These are phyloP conservation scores for Trichoderma gamsii DNA, from an alignment of 495 filamentous ascomycete species.

Conservation along the genomic window DNA sequence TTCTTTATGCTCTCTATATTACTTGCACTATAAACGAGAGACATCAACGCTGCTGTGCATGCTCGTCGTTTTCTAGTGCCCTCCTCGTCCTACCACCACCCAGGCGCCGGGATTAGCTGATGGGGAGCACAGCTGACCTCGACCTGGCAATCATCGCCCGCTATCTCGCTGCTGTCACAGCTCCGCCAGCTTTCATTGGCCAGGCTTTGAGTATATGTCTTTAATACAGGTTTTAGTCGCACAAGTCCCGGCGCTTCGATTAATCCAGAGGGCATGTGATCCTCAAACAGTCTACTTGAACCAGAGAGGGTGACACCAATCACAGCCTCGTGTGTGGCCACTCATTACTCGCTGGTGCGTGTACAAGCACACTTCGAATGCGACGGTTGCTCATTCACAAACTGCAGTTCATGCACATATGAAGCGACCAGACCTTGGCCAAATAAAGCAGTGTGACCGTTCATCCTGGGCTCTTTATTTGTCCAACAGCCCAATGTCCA, in stretches of 20 bases:
- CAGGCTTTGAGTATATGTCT: background rate
- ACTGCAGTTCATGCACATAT: background rate
- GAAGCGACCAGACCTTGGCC: background rate
- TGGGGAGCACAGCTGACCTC: background rate
- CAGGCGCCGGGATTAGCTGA: background rate
- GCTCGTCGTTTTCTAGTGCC: background rate
- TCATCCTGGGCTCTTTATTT: background rate
- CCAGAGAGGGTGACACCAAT: background rate
- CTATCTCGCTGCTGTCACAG: background rate
- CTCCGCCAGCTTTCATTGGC: background rate
- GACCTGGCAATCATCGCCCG: background rate
- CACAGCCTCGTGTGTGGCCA: background rate
- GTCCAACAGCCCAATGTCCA: background rate
- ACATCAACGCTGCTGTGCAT: background rate
- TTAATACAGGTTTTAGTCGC: background rate
- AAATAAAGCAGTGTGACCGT: background rate
- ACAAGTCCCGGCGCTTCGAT: background rate
- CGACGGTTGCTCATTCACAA: background rate
- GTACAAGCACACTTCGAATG: background rate
- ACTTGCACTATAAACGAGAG: background rate
- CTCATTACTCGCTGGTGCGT: background rate
- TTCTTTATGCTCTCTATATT: background rate
- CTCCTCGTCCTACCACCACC: background rate
- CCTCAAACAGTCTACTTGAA: background rate
- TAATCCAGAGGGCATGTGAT: background rate